Conservation (phyloP, 2,329 filamentous ascomycete species). For the Dryadomyces sulphureus region DNA sequence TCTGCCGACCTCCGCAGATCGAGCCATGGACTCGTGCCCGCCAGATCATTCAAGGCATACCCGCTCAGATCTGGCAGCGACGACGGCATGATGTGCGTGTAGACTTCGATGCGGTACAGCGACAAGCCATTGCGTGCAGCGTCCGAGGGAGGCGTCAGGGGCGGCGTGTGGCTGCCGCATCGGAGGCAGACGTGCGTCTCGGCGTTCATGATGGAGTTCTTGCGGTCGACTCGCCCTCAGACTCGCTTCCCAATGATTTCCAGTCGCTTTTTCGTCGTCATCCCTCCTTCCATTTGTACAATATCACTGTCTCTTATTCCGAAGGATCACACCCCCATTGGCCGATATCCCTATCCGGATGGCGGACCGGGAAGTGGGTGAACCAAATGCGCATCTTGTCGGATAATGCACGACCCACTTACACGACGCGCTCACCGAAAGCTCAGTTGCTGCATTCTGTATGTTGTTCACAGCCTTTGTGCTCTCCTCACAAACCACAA, state of each 20-base stretch:
- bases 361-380: background rate
- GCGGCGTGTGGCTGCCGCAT: background rate
- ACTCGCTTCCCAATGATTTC: background rate
- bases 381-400: background rate
- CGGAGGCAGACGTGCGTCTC: background rate
- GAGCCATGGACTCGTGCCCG: background rate
- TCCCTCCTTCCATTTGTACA: background rate
- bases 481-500: too few species aligned
- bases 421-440: too few species aligned
- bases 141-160: background rate
- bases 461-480: too few species aligned
- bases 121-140: background rate
- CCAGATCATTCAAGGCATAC: background rate
- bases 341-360: background rate
- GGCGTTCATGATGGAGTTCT: background rate
- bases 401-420: background rate
- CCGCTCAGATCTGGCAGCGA: background rate
- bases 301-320: background rate
- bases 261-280: background rate
- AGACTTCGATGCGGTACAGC: conserved; percentile 1
- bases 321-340: background rate
- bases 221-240: background rate
- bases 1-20: background rate
- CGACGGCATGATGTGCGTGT: conserved; percentile 2
- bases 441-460: too few species aligned